Conservation (phyloP, 352 stramenopile genomes). For the Pythium diclinum region DNA sequence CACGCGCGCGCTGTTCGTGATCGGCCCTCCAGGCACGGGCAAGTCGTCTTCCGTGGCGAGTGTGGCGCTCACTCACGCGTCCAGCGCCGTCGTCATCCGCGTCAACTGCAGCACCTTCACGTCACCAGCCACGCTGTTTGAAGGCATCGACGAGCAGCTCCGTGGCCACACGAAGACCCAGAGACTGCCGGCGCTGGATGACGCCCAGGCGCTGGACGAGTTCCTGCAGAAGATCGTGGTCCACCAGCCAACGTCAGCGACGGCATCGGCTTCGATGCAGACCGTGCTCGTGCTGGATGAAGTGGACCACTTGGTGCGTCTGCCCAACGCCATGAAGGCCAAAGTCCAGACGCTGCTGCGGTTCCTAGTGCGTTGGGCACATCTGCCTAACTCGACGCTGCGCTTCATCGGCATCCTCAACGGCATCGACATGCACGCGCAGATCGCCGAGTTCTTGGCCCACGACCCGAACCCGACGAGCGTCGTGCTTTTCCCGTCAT, state of each 20-base stretch:
- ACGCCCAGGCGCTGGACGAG: slow-evolving; percentile 42
- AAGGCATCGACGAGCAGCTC: slow-evolving; percentile 35
- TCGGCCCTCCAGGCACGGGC: slow-evolving; percentile 62
- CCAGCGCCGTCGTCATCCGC: slow-evolving; percentile 30
- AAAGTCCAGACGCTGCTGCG: slow-evolving; percentile 50
- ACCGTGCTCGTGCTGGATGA: slow-evolving; percentile 60
- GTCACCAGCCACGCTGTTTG: slow-evolving; percentile 43
- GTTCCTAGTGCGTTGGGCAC: slow-evolving; percentile 59
- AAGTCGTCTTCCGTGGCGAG: slow-evolving; percentile 62
- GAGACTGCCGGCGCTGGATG: slow-evolving; percentile 32
- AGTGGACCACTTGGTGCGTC: slow-evolving; percentile 56
- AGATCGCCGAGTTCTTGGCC: slow-evolving; percentile 35
- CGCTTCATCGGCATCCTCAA: slow-evolving; percentile 75
- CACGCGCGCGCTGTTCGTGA: slow-evolving; percentile 49
- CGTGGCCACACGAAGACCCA: slow-evolving; percentile 17
- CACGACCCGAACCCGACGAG: slow-evolving; percentile 23
- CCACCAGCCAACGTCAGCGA: background rate
- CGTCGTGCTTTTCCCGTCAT: slow-evolving; percentile 60
- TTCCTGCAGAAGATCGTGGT: slow-evolving; percentile 30
- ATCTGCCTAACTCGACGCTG: slow-evolving; percentile 31
- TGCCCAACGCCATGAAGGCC: slow-evolving; percentile 38
- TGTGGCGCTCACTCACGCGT: slow-evolving; percentile 26
- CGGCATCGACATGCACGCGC: slow-evolving; percentile 68
- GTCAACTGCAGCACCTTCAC: slow-evolving; percentile 71
- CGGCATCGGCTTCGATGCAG: background rate